phyloP scores from a whole-genome alignment of 331 rosid species.

The Ulmus americana region DNA sequence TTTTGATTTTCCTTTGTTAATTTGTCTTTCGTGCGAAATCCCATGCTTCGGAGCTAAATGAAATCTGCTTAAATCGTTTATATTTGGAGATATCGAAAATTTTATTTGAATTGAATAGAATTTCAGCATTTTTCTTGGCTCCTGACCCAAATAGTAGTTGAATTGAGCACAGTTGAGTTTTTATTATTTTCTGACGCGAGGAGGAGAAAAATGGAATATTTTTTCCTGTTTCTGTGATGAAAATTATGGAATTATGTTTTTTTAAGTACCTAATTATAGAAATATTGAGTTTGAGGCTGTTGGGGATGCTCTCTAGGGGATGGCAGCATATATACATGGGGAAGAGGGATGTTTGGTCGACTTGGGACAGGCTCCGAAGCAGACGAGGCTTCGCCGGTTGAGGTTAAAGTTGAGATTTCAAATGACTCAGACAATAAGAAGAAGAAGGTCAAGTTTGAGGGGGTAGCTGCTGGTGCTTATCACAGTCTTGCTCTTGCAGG shows the following conservation, averaged over 20 bases:
- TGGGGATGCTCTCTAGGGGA: constrained; percentile 38
- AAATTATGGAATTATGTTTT: background rate
- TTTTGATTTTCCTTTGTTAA: background rate
- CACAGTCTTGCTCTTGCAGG: constrained; percentile 88
- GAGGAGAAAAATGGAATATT: too few species aligned
- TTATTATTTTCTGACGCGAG: background rate
- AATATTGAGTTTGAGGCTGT: background rate
- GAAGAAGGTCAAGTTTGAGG: constrained; percentile 38
- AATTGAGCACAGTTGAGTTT: background rate
- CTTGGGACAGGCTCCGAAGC: constrained; percentile 64
- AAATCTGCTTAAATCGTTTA: background rate
- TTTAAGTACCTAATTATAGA: background rate
- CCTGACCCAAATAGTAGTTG: background rate
- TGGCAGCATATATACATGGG: constrained; percentile 79
- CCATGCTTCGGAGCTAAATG: background rate
- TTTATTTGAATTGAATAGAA: background rate
- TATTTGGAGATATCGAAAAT: background rate
- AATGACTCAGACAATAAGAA: constrained; percentile 15
- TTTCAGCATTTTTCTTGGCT: background rate
- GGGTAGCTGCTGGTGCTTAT: constrained; percentile 86
- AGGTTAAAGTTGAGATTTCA: constrained; percentile 41
- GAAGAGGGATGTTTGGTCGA: constrained; percentile 84
- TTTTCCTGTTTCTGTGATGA: too few species aligned
- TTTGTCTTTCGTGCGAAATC: background rate
- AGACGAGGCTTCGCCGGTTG: constrained; percentile 54